phyloP scores from a whole-genome alignment of 148 eudicot species.

The Polygonum maritimum region DNA sequence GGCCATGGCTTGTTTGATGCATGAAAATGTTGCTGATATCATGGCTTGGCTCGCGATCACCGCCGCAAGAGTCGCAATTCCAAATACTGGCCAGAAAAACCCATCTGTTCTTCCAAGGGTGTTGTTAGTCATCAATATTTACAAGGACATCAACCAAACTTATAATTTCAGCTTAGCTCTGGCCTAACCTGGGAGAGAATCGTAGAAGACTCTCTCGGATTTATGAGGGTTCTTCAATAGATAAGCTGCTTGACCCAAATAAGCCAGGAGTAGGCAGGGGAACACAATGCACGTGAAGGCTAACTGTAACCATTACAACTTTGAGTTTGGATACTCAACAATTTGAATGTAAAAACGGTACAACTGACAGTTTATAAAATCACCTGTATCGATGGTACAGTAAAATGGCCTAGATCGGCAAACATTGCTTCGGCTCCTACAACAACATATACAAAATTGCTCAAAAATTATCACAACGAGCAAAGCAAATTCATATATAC shows the following conservation, averaged over 20 bases:
- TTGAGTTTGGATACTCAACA: background rate
- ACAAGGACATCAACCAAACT: background rate
- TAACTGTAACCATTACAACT: slow-evolving; percentile 30
- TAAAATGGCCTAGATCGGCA: slow-evolving; percentile 63
- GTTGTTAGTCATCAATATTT: background rate
- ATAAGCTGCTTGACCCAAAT: slow-evolving; percentile 80
- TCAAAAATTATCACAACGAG: background rate
- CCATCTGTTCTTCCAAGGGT: slow-evolving; percentile 27
- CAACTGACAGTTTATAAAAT: background rate
- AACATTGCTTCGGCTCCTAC: slow-evolving; percentile 84
- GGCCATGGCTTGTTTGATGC: slow-evolving; percentile 53
- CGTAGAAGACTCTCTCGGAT: slow-evolving; percentile 31
- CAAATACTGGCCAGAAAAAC: slow-evolving; percentile 61
- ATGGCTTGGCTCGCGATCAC: slow-evolving; percentile 88
- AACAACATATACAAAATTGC: background rate
- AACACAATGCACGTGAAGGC: slow-evolving; percentile 73
- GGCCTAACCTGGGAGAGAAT: slow-evolving; percentile 33
- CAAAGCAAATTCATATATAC: background rate
- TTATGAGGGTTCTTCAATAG: slow-evolving; percentile 40
- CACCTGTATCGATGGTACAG: slow-evolving; percentile 45
- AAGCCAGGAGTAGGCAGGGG: slow-evolving; percentile 73
- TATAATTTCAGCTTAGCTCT: background rate
- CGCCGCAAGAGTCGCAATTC: slow-evolving; percentile 55
- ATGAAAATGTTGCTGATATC: slow-evolving; percentile 59
- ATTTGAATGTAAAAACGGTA: background rate